A percentile compares a stretch with the other conserved stretches of the same genome.
Conservation (phyloP, 2,329 filamentous ascomycete species). For the Apiospora malaysiana region DNA sequence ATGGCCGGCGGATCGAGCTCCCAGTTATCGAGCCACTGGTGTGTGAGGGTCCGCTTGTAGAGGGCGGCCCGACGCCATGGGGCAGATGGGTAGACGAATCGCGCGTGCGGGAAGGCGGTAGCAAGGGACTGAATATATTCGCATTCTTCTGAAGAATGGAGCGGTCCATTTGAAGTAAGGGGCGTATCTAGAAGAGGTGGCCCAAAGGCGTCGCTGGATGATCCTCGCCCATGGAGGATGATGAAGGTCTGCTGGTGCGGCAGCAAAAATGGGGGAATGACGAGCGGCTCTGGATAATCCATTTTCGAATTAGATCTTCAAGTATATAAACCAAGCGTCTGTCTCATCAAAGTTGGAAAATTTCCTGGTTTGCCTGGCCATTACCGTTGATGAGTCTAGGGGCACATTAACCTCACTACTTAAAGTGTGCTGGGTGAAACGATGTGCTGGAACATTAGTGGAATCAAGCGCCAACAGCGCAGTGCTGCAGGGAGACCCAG, state of each 20-base stretch:
- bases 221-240: conserved; percentile 57
- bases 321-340: no score
- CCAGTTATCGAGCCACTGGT: conserved; percentile 55
- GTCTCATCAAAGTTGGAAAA: no score
- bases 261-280: conserved; percentile 22
- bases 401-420: no score
- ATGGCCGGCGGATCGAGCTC: conserved; percentile 34
- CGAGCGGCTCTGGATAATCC: conserved; percentile 25
- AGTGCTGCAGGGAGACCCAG: no score
- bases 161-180: background rate
- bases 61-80: conserved; percentile 45
- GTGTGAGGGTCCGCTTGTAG: conserved; percentile 45
- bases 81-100: conserved; percentile 59
- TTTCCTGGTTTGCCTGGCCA: no score
- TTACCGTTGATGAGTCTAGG: no score
- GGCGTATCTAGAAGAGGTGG: conserved; percentile 43
- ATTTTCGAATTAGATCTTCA: background rate
- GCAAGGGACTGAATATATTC: conserved; percentile 35
- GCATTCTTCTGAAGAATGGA: background rate
- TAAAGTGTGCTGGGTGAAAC: no score
- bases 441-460: no score
- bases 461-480: no score
- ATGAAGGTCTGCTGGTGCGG: conserved; percentile 52
- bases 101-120: conserved; percentile 47
- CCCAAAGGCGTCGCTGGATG: conserved; percentile 47